Evolutionary conservation across 768 basidiomycete genomes (phyloP), one percentile per base, ranked within the genome.

Genomic region (Holtermanniella nyarrowii): DNA sequence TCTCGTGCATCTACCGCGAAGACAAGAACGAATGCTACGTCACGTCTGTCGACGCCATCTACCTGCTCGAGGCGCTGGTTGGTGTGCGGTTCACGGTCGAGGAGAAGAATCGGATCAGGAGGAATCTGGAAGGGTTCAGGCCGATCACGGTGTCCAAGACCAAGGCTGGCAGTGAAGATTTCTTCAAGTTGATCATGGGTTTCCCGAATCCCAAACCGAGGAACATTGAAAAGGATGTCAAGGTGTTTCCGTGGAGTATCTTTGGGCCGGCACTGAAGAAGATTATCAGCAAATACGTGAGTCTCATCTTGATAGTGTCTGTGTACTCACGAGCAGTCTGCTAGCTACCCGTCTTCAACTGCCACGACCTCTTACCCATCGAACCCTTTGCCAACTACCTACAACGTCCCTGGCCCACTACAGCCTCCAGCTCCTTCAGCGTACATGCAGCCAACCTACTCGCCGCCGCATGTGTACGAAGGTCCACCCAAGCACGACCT

Each of bases 121-220:
- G 91, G 51, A 97, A 97, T 71, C 76, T 99, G 25, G 91, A 99
- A 70, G 88, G 86, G 22, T 84, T 95, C 65, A 78, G 83, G 47
- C 93, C 93, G 1, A 84, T 81, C 49, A 95, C 91, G 0, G 82
- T 96, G 3, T 85, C 85, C 24, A 99, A 95, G 75, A 80, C 80
- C 67, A 85, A 86, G 59, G 74, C 78, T 0, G 84, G 82, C 11
- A 83, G 80, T 52, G 86, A 86, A 61, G 76, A 79, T n/a, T 88
- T 96, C 70, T 99, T 96, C 78, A 82, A 86, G 74, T 78, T 82
- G 59, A 90, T 99, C 74, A 96, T 99, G 93, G 82, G 86, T 47
- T 93, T 95, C 66, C 87, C 90, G 0, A 80, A 82, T 42, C 93
- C 93, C 5, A 90, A 88, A 69, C 93, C 93, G 2, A 78, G 93